Evolutionary conservation across 2,329 filamentous ascomycete genomes (phyloP).

Genomic region (Lojkania enalia): DNA sequence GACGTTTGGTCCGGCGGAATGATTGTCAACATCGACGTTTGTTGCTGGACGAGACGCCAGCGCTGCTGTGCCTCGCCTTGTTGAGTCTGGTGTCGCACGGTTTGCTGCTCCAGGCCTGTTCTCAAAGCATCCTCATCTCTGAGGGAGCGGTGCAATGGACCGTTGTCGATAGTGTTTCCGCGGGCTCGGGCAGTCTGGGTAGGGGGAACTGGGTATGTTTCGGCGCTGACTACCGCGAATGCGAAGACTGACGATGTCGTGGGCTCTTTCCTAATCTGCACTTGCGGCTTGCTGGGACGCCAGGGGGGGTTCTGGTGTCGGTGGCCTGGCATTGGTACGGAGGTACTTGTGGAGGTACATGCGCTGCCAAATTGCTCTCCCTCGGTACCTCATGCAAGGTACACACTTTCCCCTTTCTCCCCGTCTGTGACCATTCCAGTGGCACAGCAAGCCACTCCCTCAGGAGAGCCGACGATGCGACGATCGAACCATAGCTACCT

Average conservation of each 20-base stretch:
- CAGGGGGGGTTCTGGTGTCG: constrained; percentile 7
- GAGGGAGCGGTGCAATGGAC: background rate
- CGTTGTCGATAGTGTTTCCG: too few species aligned
- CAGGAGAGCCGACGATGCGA: constrained; percentile 19
- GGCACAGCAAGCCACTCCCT: constrained; percentile 7
- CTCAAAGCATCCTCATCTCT: too few species aligned
- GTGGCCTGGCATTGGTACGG: constrained; percentile 15
- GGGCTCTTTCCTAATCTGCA: background rate
- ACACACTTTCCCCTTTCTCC: constrained; percentile 11
- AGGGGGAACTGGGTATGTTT: too few species aligned
- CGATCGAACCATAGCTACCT: too few species aligned
- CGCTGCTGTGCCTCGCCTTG: too few species aligned
- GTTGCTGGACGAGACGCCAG: too few species aligned
- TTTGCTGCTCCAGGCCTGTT: background rate
- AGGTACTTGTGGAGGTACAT: too few species aligned
- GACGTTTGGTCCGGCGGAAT: constrained; percentile 10
- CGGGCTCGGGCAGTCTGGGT: too few species aligned
- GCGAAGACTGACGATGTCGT: background rate
- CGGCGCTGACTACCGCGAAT: constrained; percentile 1
- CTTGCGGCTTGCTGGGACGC: background rate
- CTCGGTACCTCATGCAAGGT: constrained; percentile 29
- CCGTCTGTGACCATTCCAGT: too few species aligned
- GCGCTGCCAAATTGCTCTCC: constrained; percentile 15
- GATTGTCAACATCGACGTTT: constrained; percentile 10
- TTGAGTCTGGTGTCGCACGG: background rate